These are phyloP conservation scores for Crassisporium funariophilum DNA, from an alignment of 768 basidiomycete species.

Conservation along the genomic window DNA sequence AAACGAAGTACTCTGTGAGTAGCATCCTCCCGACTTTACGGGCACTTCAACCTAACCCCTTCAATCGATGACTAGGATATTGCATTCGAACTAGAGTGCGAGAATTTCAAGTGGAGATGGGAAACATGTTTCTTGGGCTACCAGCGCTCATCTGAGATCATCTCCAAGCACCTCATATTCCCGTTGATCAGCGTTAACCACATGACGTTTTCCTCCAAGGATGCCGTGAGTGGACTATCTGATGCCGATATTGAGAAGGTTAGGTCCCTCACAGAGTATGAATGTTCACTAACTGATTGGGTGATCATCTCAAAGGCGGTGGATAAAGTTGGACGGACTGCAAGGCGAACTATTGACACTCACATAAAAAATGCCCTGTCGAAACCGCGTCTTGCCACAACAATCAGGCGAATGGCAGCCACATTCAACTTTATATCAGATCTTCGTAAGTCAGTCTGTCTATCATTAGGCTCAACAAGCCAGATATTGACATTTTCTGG, in stretches of 20 bases:
- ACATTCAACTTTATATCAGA: slow-evolving; percentile 67
- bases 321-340: slow-evolving; percentile 71
- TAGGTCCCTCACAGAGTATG: background rate
- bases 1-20: slow-evolving; percentile 52
- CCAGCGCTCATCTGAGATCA: slow-evolving; percentile 65
- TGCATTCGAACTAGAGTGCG: slow-evolving; percentile 60
- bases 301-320: slow-evolving; percentile 46
- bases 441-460: slow-evolving; percentile 53
- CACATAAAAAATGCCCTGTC: slow-evolving; percentile 74
- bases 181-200: slow-evolving; percentile 75
- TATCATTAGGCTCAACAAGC: slow-evolving; percentile 13
- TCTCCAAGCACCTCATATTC: slow-evolving; percentile 77
- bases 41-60: slow-evolving; percentile 7
- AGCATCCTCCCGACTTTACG: slow-evolving; percentile 4
- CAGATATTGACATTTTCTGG: no score
- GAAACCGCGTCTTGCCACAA: slow-evolving; percentile 67
- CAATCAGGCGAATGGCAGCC: slow-evolving; percentile 71
- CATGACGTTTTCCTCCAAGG: slow-evolving; percentile 63
- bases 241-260: slow-evolving; percentile 71
- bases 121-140: slow-evolving; percentile 68
- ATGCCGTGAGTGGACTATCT: slow-evolving; percentile 56
- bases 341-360: slow-evolving; percentile 66
- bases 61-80: slow-evolving; percentile 53
- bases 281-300: background rate
- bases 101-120: slow-evolving; percentile 78